phyloP scores from a whole-genome alignment of 257 asterid species.

The Jacaranda copaia region DNA sequence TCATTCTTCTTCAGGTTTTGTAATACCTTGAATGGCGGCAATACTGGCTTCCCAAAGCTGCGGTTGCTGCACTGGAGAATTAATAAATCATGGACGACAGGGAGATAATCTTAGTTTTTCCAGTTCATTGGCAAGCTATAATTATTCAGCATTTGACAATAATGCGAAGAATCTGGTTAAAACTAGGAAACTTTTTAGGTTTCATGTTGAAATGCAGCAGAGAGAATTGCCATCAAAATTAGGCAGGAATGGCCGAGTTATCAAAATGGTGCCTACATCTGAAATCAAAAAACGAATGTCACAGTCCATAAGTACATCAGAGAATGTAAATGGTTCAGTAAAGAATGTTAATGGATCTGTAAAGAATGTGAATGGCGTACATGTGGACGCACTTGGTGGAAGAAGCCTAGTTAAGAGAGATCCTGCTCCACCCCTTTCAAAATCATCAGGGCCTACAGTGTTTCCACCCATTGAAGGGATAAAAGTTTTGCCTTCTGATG shows the following conservation, averaged over 20 bases:
- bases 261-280: constrained; percentile 70
- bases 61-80: constrained; percentile 54
- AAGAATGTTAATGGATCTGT: constrained; percentile 51
- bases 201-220: constrained; percentile 59
- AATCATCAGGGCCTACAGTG: constrained; percentile 37
- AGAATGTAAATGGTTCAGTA: constrained; percentile 48
- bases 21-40: constrained; percentile 53
- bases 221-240: constrained; percentile 52
- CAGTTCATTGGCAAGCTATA: constrained; percentile 38
- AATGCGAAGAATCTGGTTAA: constrained; percentile 27
- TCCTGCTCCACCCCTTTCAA: constrained; percentile 39
- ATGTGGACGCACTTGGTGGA: constrained; percentile 38
- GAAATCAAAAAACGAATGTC: constrained; percentile 48
- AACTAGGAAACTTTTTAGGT: constrained; percentile 33
- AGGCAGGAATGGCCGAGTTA: constrained; percentile 57
- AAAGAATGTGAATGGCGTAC: constrained; percentile 47
- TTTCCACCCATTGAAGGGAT: constrained; percentile 67
- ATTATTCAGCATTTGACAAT: constrained; percentile 31
- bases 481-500: constrained; percentile 80
- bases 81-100: constrained; percentile 38
- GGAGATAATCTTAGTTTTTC: constrained; percentile 48
- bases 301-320: constrained; percentile 16
- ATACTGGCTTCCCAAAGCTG: constrained; percentile 68
- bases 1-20: constrained; percentile 45
- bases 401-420: constrained; percentile 55